A percentile compares a stretch with the other conserved stretches of the same genome.
Conservation (phyloP, 768 basidiomycete genomes). For the Pleurotus cornucopiae region DNA sequence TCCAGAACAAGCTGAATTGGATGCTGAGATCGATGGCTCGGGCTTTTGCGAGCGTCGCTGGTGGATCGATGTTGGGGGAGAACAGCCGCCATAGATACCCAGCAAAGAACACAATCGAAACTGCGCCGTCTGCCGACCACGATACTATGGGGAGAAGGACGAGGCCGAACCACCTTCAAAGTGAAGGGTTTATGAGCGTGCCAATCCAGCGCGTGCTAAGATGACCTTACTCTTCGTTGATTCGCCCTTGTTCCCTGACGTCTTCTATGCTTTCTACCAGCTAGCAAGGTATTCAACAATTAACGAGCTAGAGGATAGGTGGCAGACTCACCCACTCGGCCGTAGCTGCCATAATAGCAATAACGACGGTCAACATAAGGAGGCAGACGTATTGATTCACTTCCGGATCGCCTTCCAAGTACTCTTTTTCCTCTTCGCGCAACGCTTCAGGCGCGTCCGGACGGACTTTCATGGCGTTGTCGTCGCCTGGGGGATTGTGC, state of each 20-base stretch:
- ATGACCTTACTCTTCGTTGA: constrained; percentile 47
- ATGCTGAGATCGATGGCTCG: constrained; percentile 75
- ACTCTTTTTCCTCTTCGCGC: constrained; percentile 30
- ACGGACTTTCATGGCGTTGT: constrained; percentile 35
- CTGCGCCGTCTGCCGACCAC: constrained; percentile 65
- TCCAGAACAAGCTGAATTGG: constrained; percentile 78
- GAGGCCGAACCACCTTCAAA: constrained; percentile 64
- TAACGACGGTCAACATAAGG: constrained; percentile 42
- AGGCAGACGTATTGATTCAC: constrained; percentile 64
- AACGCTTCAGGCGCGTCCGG: constrained; percentile 43
- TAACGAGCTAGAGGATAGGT: neutral
- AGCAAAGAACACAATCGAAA: constrained; percentile 56
- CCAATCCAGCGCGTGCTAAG: too few species aligned
- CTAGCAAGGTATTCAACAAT: constrained; percentile 23
- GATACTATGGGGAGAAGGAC: constrained; percentile 70
- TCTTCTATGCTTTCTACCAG: constrained; percentile 62
- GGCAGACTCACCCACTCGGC: constrained; percentile 58
- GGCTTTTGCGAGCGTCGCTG: constrained; percentile 58
- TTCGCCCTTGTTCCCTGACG: constrained; percentile 37
- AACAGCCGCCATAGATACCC: constrained; percentile 38
- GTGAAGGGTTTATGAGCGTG: too few species aligned
- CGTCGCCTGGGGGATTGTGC: constrained; percentile 65
- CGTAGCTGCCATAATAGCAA: constrained; percentile 63
- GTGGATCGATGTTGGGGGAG: constrained; percentile 24
- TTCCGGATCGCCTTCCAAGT: constrained; percentile 41